A percentile compares a stretch with the other conserved stretches of the same genome.
These are phyloP conservation scores for Chrysoporthe austroafricana DNA, from an alignment of 2,329 filamentous ascomycete species.

Conservation along the genomic window DNA sequence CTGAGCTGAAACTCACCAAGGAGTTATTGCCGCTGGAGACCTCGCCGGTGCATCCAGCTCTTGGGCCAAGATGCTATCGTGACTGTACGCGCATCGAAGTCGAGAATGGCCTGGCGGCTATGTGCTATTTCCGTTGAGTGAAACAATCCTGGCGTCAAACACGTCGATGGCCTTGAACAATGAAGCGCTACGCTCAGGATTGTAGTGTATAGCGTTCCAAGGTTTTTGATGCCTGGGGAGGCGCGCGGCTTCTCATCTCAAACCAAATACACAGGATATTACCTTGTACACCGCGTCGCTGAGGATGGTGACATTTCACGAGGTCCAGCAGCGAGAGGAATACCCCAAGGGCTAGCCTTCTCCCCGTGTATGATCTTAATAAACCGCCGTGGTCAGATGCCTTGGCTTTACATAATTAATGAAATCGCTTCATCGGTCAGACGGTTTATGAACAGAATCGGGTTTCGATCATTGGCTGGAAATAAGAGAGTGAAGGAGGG, in stretches of 20 bases:
- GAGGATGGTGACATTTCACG: too few species aligned
- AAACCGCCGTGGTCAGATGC: not conserved
- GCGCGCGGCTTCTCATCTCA: not conserved
- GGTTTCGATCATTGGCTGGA: not conserved
- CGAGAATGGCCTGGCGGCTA: not conserved
- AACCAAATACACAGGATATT: not conserved
- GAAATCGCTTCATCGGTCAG: not conserved
- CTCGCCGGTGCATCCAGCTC: not conserved
- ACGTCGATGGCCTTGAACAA: not conserved
- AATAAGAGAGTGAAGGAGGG: not conserved
- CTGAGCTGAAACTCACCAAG: not conserved
- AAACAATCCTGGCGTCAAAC: not conserved
- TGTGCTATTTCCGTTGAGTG: not conserved
- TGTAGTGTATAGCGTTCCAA: not conserved
- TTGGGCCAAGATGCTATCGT: too few species aligned
- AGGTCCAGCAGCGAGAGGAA: too few species aligned
- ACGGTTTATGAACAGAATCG: too few species aligned
- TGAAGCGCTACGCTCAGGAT: not conserved
- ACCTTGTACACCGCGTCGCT: not conserved
- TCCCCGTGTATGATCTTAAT: too few species aligned
- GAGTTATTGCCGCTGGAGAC: not conserved
- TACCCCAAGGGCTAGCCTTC: too few species aligned
- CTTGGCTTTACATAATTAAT: not conserved
- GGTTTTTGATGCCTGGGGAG: not conserved
- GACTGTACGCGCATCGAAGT: not conserved